Evolutionary conservation across 2,329 filamentous ascomycete genomes (phyloP), one percentile per base, ranked within the genome.

Genomic region (Lasiodiplodia sp.): DNA sequence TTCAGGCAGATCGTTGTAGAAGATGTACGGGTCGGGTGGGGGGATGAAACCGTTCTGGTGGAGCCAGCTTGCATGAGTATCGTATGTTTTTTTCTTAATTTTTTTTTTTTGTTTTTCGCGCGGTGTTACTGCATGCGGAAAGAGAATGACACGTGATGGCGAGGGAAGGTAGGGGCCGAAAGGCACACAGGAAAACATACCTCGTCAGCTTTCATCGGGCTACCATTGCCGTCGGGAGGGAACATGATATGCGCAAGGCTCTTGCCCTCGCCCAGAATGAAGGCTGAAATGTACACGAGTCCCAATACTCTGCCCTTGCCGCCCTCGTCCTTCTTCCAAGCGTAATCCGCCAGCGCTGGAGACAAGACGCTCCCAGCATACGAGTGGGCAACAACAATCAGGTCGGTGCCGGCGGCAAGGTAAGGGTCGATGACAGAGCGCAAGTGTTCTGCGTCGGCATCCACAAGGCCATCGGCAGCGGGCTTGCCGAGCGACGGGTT

Each of bases 361-460:
- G 65, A 72, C 25, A 75, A 72, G 14, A 76, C 73, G 10, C 72
- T 74, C 14, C 69, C 73, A 4, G 72, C 75, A 55, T 76, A 78
- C 38, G 75, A 76, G 68, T 76, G 75, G 1, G 73, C 74, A 7
- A 76, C 72, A 2, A 78, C 51, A 11, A 78, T 40, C 8, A 77
- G 70, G 31, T 77, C 72, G 34, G 72, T 67, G 44, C 74, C 73
- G 0, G 47, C 14, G 0, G 64, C 28, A 3, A 76, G 66, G 16
- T 60, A n/a, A 4, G 70, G 68, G 21, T 67, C 38, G n/a, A 76
- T 62, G 2, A 69, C n/a, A 3, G 44, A 31, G 7, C 66, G 71
- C n/a, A 76, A 70, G 18, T 66, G 67, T 3, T 60, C 21, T 52
- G 73, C 72, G 38, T 78, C 76, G 10, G 69, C 55, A 3, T 71